Evolutionary conservation across 148 eudicot species (phyloP).

Genomic region (Silene uniflora): DNA sequence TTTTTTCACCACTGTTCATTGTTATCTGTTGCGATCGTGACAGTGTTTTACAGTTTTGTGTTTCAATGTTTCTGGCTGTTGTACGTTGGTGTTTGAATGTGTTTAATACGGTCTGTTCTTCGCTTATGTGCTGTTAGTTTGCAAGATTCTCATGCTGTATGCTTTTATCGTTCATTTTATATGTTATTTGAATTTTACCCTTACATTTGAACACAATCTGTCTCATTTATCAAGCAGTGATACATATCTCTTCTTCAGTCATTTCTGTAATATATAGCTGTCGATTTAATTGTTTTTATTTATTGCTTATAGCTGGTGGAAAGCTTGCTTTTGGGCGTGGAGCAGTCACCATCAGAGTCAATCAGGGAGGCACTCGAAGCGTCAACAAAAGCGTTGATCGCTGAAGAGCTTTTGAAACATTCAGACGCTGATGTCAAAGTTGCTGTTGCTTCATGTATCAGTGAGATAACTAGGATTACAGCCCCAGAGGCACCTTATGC

Average conservation of each 20-base stretch:
- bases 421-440: conserved; percentile 70
- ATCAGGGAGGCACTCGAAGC: conserved; percentile 73
- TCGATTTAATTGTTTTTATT: conserved; percentile 3
- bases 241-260: not conserved
- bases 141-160: not conserved
- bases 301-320: conserved; percentile 53
- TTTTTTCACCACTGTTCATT: not conserved
- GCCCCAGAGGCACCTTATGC: conserved; percentile 96
- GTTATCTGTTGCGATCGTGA: not conserved
- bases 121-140: not conserved
- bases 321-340: conserved; percentile 51
- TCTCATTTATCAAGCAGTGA: no score
- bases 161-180: not conserved
- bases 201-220: no score
- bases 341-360: conserved; percentile 77
- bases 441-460: conserved; percentile 87
- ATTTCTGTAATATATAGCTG: not conserved
- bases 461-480: conserved; percentile 95
- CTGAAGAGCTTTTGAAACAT: conserved; percentile 53
- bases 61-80: not conserved
- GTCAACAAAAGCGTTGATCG: conserved; percentile 58
- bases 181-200: not conserved
- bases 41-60: not conserved
- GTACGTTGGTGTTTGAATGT: not conserved
- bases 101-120: not conserved